Base-by-base conservation (phyloP, 73 alveolate species). In the Loxodes magnus region DNA sequence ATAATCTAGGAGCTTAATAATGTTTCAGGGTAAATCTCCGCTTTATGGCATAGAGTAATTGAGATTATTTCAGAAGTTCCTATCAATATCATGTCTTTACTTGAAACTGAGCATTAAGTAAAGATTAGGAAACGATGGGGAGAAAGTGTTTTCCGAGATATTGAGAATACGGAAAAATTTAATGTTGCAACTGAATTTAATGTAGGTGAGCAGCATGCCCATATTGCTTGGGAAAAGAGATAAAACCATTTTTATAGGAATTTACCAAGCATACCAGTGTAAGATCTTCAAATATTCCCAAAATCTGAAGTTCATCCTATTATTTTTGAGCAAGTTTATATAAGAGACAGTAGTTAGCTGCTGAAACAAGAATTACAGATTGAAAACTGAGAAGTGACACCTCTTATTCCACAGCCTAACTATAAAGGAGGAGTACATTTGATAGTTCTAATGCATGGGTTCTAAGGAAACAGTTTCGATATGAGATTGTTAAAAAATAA, bases 361-460 rank as follows among this genome's bases (percentile, higher is more conserved):
- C 59, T 56, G 37, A 38, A 64, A 37, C 72, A 63, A 35, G 33
- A 65, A 44, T 9, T 29, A 22, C n/a, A n/a, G n/a, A n/a, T n/a
- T n/a, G n/a, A n/a, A n/a, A n/a, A n/a, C n/a, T n/a, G n/a, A n/a
- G n/a, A n/a, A n/a, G n/a, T n/a, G 71, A 74, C 30, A 62, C 67
- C 62, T 67, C 43, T 43, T 36, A 55, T 42, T 25, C 5, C 15
- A 27, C 12, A 28, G 43, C 19, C 14, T 21, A n/a, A 17, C 9
- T 3, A 48, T 28, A 23, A 25, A 46, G 72, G 64, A 5, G 86
- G 78, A 2, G 66, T 77, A 48, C 97, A 89, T 73, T 62, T 89
- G 33, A 71, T 89, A 28, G 88, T 89, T 19, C 59, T 89, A 35
- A 95, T 84, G 9, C 98, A 89, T 67, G 98, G 98, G 34, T 89